Evolutionary conservation across 208 protist genomes (phyloP), one percentile per base, ranked within the genome.

Genomic region (Porcisia hertigi): DNA sequence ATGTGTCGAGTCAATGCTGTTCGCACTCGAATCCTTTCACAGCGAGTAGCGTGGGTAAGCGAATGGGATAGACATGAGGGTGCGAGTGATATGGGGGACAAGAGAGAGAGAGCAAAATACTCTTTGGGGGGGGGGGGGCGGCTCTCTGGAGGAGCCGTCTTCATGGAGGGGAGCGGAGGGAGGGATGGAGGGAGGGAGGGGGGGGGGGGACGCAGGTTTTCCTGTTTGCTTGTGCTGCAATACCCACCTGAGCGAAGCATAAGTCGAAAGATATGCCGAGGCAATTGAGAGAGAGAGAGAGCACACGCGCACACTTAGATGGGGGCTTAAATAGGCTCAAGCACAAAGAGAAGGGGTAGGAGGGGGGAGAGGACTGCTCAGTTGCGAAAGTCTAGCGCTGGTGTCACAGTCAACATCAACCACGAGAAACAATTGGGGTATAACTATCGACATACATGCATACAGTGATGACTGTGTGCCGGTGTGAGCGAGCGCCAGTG

Each of bases 181-280:
- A 36, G 57, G 57, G 57, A 76, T n/a, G n/a, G n/a, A n/a, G n/a
- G n/a, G n/a, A n/a, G n/a, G n/a, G n/a, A n/a, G n/a, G n/a, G n/a
- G 47, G 20, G 52, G 75, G 39, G 75, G 58, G 71, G 54, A 81
- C 41, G 43, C 41, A 66, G 36, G 53, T 36, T 41, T 39, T 45
- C 0, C 36, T 45, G 60, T 39, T 45, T 65, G 36, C 1, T 2
- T 45, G 34, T 23, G 36, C 36, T 45, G 60, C 30, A 49, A 49
- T 49, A 49, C 45, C 45, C 3, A 9, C 45, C 45, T 49, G 7
- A 34, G 30, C 18, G 57, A 20, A 11, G 59, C 39, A 14, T 47
- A 20, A 34, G n/a, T 16, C 39, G 34, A 34, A 6, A 25, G 34
- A 34, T 43, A 45, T 34, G 36, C 6, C 34, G 36, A 14, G 8